These are phyloP conservation scores for Peronospora belbahrii DNA, from an alignment of 352 stramenopile species.

Conservation along the genomic window DNA sequence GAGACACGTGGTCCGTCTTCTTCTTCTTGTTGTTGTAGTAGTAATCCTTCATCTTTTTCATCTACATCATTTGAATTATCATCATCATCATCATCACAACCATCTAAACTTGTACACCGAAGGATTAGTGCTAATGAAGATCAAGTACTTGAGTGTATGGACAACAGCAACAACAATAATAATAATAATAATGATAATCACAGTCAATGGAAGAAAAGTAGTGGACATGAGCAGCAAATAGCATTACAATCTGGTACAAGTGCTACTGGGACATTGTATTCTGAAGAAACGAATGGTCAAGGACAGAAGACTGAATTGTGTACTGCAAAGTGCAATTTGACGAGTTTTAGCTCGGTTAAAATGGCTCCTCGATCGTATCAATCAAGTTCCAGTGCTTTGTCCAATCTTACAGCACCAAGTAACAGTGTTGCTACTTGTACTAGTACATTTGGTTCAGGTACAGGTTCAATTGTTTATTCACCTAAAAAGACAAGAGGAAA, in stretches of 20 bases:
- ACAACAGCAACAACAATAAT: too few species aligned
- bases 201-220: too few species aligned
- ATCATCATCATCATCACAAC: slow-evolving; percentile 16
- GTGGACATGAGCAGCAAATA: too few species aligned
- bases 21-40: too few species aligned
- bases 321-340: slow-evolving; percentile 11
- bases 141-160: slow-evolving; percentile 8
- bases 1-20: slow-evolving; percentile 8
- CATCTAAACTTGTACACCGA: slow-evolving; percentile 21
- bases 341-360: slow-evolving; percentile 16
- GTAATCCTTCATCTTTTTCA: slow-evolving; percentile 15
- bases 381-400: slow-evolving; percentile 17
- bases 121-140: slow-evolving; percentile 25
- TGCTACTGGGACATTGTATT: slow-evolving; percentile 6
- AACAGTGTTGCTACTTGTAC: too few species aligned
- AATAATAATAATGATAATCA: too few species aligned
- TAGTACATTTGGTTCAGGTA: not conserved
- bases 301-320: slow-evolving; percentile 13
- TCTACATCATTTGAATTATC: slow-evolving; percentile 18
- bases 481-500: slow-evolving; percentile 27
- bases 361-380: slow-evolving; percentile 13
- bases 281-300: slow-evolving; percentile 1
- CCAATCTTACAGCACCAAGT: slow-evolving; percentile 4
- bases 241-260: too few species aligned
- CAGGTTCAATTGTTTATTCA: slow-evolving; percentile 5